Base-by-base conservation (phyloP, 73 alveolate genomes). In the Paraurostyla sp. region DNA sequence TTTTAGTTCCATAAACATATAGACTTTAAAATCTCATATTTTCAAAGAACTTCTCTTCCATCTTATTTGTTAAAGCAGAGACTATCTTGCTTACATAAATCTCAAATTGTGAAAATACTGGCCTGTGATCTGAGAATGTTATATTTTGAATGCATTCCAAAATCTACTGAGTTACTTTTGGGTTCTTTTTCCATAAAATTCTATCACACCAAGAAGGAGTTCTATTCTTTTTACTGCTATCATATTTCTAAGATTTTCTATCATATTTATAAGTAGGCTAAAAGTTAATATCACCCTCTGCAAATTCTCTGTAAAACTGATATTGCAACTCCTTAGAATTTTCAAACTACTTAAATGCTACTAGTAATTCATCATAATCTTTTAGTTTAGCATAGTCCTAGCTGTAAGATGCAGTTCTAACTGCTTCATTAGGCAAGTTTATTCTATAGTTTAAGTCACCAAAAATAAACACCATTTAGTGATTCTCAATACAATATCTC, bases 151-250 rank as follows among this genome's bases (percentile, higher is more conserved):
- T 22, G 33, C 88, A 22, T 0, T 57, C 63, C 9, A 40, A 29
- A 0, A 42, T 18, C 62, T 69, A 15, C 45, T 85, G 82, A 20
- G 7, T 58, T 30, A 54, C 65, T 29, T 50, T 73, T 11, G 41
- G 42, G 45, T 69, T 32, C 23, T 87, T 88, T 43, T 54, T 76
- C 93, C 80, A 95, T 6, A 96, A 81, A 38, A 98, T 92, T 84
- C 99, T 85, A 91, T 98, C 99, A 48, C 98, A 94, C 97, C 97
- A 98, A 15, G 99, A 94, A 20, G 99, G 99, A 27, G 87, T 93
- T 80, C 98, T 87, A 43, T 89, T 63, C 91, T 92, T 90, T 80
- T 97, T 95, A 41, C 96, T 92, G 41, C 97, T 92, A 42, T 97
- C 95, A 88, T 96, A 98, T 42, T 71, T 88, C 54, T 95, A 76